Evolutionary conservation across 441 rosid genomes (phyloP), one percentile per base, ranked within the genome.

Genomic region (Geranium incanum): DNA sequence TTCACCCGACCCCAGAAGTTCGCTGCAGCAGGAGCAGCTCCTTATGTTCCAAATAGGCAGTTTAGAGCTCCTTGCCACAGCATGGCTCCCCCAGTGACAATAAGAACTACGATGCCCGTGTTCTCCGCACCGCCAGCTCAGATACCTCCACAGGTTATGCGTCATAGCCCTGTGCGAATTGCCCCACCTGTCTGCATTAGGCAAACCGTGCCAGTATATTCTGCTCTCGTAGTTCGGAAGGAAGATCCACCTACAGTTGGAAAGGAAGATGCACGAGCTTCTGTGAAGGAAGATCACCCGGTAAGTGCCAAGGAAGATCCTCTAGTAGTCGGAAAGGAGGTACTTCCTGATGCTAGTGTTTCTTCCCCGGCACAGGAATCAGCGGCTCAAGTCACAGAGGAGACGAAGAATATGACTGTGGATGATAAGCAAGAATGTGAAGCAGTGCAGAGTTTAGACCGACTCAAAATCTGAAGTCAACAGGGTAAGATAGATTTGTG

Each of bases 51-150:
- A 11, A 78, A 92, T 45, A 79, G 88, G 70, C 94, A 84, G 36
- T 82, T 76, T 69, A 81, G 90, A 69, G 50, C 89, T n/a, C 41
- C 86, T 28, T 86, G 92, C 81, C 89, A 80, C 38, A 87, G 94
- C 68, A 81, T 84, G 71, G 99, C 97, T 79, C 97, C 87, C 3
- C 94, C 99, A 0, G 99, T 94, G 66, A 94, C 90, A 1, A 81
- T 90, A 72, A 88, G 99, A 84, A 88, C 82, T 16, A 79, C 89
- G n/a, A 85, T 85, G 43, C 97, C 99, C 1, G 92, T 88, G 72
- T 94, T 85, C 82, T 84, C 99, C 36, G 92, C 97, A 28, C 97
- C 99, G n/a, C 96, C 90, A 13, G 74, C 86, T 43, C 69, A 72
- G 39, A 70, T 83, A 21, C 79, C 91, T 16, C 68, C 88, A 55